Evolutionary conservation across 495 filamentous ascomycete genomes (phyloP), one percentile per base, ranked within the genome.

Genomic region (Usnea hakonensis): DNA sequence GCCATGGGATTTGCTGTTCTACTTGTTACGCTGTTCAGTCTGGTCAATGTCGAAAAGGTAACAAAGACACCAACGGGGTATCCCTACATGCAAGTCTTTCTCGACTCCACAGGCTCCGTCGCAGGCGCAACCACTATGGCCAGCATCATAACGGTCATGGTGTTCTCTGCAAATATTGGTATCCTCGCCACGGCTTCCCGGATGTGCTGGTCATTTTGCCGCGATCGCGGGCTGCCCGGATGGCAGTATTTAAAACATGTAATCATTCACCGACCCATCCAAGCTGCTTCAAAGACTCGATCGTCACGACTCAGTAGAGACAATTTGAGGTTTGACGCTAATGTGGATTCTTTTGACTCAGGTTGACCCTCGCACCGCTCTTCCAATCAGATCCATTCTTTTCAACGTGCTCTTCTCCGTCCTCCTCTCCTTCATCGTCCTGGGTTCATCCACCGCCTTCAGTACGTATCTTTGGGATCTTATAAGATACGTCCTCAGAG

Each of bases 201-300:
- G 5, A 78, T 81, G 68, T 71, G 78, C 41, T 85, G 80, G 77
- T 77, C 81, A 0, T 83, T 85, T 62, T 74, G 79, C 6, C 72
- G 82, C 8, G 82, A 85, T 62, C 72, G 74, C 13, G 81, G 77
- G 3, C 63, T 83, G 17, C 81, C 81, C 1, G 76, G 78, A 35
- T 76, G 72, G 65, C 72, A 70, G 37, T 70, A 73, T 65, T 78
- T 83, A 73, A 19, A 74, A 48, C 56, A 66, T 62, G 71, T 57
- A 23, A 57, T 19, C 48, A 52, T 32, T 32, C 26, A 30, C 26
- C 48, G 48, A 52, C 28, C 48, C 13, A 5, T 56, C 38, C 14
- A 11, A 55, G 21, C n/a, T 14, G 35, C 54, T 5, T 35, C 2
- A 0, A 33, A 56, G 5, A 3, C 28, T 48, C 10, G 14, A 14